Evolutionary conservation across 176 grass and related monocot genomes (phyloP).

Genomic region (Eragrostis curvula): DNA sequence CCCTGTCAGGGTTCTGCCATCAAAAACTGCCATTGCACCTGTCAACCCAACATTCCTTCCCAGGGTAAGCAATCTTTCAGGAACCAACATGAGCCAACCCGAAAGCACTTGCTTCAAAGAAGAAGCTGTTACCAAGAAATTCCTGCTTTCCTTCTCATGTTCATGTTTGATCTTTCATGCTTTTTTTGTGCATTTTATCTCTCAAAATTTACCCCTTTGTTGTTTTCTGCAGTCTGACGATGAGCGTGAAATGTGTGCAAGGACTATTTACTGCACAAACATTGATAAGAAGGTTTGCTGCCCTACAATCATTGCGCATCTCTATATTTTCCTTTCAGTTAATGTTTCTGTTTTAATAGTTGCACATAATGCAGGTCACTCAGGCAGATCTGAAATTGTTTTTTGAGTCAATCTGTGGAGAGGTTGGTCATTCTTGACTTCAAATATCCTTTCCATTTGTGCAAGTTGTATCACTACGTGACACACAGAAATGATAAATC

Average conservation of each 20-base stretch:
- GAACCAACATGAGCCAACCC: slow-evolving; percentile 13
- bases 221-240: slow-evolving; percentile 77
- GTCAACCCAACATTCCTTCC: slow-evolving; percentile 95
- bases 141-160: slow-evolving; percentile 20
- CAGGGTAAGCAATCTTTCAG: slow-evolving; percentile 63
- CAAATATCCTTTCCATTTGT: slow-evolving; percentile 19
- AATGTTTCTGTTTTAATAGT: slow-evolving; percentile 36
- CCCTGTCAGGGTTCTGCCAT: slow-evolving; percentile 95
- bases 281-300: slow-evolving; percentile 96
- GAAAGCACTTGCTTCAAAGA: too few relatives aligned
- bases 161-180: background rate
- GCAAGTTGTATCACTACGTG: background rate
- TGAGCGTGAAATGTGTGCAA: slow-evolving; percentile 99
- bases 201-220: slow-evolving; percentile 31
- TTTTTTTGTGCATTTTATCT: slow-evolving; percentile 9
- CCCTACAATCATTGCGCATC: slow-evolving; percentile 14
- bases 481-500: slow-evolving; percentile 29
- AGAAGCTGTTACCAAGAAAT: too few relatives aligned
- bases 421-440: slow-evolving; percentile 64
- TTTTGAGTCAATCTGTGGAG: slow-evolving; percentile 97
- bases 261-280: slow-evolving; percentile 99
- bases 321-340: background rate
- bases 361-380: slow-evolving; percentile 69
- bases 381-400: slow-evolving; percentile 99
- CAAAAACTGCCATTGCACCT: slow-evolving; percentile 97